Conservation (phyloP, 2,329 filamentous ascomycete species). For the Monilinia polystroma region DNA sequence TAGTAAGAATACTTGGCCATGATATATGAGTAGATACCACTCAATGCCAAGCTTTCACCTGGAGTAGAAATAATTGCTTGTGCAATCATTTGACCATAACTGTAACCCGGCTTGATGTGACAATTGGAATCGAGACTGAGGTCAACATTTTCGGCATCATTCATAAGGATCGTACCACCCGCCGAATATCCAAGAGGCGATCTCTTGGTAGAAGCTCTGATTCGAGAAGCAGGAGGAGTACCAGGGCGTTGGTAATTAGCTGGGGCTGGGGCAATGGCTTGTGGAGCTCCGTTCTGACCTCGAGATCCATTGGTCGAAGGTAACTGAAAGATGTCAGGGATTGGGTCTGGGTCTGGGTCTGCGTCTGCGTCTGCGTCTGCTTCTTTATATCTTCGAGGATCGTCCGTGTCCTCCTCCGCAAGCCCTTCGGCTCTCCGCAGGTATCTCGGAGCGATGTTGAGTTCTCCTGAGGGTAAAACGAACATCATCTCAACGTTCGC, state of each 20-base stretch:
- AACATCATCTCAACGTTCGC: conserved; percentile 98
- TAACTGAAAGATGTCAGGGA: neutral
- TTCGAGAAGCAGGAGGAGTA: conserved; percentile 47
- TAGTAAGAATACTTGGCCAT: conserved; percentile 92
- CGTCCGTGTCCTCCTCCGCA: conserved; percentile 17
- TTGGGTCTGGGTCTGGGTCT: neutral
- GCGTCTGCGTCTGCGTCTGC: neutral
- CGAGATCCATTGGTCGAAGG: conserved; percentile 7
- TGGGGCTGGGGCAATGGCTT: conserved; percentile 59
- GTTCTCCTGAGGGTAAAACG: conserved; percentile 71
- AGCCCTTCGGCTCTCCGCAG: conserved; percentile 53
- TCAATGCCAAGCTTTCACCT: conserved; percentile 86
- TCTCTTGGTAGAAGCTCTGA: conserved; percentile 35
- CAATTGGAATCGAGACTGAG: conserved; percentile 80
- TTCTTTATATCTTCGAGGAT: conserved; percentile 3
- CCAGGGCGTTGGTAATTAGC: conserved; percentile 59
- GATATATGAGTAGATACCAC: conserved; percentile 93
- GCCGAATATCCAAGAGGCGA: conserved; percentile 35
- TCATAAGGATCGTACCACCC: conserved; percentile 48
- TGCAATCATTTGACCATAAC: conserved; percentile 95
- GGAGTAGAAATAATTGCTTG: conserved; percentile 87
- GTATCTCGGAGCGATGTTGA: conserved; percentile 68
- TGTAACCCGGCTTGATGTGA: conserved; percentile 92
- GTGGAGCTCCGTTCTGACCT: conserved; percentile 39
- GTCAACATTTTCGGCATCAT: conserved; percentile 58